Conservation (phyloP, 2,329 filamentous ascomycete genomes). For the Dactylonectria estremocensis region DNA sequence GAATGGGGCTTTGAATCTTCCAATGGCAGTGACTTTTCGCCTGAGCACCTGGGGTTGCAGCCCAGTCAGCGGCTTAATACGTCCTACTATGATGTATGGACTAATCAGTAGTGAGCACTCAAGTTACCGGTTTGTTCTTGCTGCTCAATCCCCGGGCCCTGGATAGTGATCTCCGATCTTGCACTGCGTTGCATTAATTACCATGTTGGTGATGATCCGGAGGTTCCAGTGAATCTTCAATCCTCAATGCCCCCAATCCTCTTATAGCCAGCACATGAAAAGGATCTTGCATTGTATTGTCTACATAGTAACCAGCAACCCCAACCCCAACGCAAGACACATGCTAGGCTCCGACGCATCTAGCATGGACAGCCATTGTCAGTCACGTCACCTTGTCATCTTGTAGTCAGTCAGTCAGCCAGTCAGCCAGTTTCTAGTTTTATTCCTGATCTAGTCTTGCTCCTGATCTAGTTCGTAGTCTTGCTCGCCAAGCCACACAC, state of each 20-base stretch:
- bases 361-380: background rate
- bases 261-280: background rate
- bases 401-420: background rate
- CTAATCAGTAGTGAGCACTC: too few relatives aligned
- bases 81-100: background rate
- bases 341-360: background rate
- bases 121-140: background rate
- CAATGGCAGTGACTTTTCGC: background rate
- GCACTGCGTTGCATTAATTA: conserved; percentile 6
- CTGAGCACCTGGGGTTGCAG: background rate
- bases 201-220: background rate
- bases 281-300: background rate
- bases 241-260: background rate
- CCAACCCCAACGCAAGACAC: background rate
- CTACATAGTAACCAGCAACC: too few relatives aligned
- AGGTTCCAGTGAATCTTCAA: background rate
- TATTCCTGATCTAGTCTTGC: background rate
- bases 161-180: conserved; percentile 41
- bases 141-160: conserved; percentile 39
- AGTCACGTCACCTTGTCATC: background rate
- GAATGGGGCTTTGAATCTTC: background rate
- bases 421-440: too few relatives aligned
- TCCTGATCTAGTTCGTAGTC: background rate
- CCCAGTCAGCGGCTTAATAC: background rate
- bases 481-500: background rate